Evolutionary conservation across 495 filamentous ascomycete genomes (phyloP), one percentile per base, ranked within the genome.

Genomic region (Aspergillus mulundensis): DNA sequence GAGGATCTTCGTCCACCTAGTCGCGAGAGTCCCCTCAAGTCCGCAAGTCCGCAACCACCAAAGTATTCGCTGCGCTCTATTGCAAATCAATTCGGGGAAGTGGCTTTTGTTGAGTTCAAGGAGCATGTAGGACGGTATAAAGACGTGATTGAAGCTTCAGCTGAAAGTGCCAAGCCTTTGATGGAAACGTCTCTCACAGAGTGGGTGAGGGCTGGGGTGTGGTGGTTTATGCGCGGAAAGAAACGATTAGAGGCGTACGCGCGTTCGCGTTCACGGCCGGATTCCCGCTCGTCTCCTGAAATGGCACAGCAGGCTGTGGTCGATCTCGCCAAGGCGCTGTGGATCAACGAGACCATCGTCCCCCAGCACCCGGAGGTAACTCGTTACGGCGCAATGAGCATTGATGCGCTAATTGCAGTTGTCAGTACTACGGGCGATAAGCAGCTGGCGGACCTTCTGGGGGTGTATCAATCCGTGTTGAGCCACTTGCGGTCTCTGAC

Each of bases 151-250:
- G 73, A 78, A 24, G 68, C 87, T 12, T 85, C 90, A 44, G 85
- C 89, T 3, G 87, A 93, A 62, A 77, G 81, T 40, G 78, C 81
- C n/a, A 82, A 80, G 52, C 83, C 87, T 0, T 45, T 87, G n/a
- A 68, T 76, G 51, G 78, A 77, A 50, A 83, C 79, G 11, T 77
- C 77, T 7, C 75, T 81, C 2, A 70, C 81, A 18, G 82, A 90
- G 62, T 84, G 91, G 76, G 75, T 88, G 12, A 75, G 86, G 56
- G 86, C 83, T 42, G 84, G 83, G 16, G 67, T 87, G 2, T 96
- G 91, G 91, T 96, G 91, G 91, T 95, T 95, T 62, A 63, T 95
- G 55, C 84, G 79, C 34, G 91, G 89, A 50, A 83, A 90, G 60
- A 78, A 83, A 43, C 79, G 81, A 6, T 73, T 95, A 45, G 91